Conservation (phyloP, 2,329 filamentous ascomycete genomes). For the Hymenoscyphus infarciens region DNA sequence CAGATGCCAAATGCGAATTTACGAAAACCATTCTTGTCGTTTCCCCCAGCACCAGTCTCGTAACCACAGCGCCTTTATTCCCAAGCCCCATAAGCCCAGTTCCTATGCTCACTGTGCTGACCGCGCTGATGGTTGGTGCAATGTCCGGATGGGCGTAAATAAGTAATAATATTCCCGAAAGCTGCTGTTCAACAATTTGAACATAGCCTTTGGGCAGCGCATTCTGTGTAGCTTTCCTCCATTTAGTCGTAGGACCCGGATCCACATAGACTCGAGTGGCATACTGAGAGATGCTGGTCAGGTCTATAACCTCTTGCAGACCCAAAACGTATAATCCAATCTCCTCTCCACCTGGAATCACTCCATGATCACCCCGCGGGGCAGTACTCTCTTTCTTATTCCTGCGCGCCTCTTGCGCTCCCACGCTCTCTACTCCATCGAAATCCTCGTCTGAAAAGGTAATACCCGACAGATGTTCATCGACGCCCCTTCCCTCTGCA, state of each 20-base stretch:
- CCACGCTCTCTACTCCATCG: slow-evolving; percentile 42
- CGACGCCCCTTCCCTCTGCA: slow-evolving; percentile 68
- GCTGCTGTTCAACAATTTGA: slow-evolving; percentile 75
- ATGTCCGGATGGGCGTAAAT: slow-evolving; percentile 81
- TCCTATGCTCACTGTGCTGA: slow-evolving; percentile 79
- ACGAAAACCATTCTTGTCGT: slow-evolving; percentile 86
- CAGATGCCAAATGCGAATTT: slow-evolving; percentile 88
- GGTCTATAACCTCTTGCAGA: slow-evolving; percentile 86
- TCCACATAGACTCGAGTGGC: slow-evolving; percentile 70
- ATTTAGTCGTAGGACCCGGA: slow-evolving; percentile 66
- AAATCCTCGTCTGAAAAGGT: slow-evolving; percentile 40
- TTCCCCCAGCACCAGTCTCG: slow-evolving; percentile 80
- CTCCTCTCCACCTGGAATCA: slow-evolving; percentile 57
- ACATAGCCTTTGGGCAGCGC: slow-evolving; percentile 75
- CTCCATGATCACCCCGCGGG: slow-evolving; percentile 40
- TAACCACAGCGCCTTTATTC: slow-evolving; percentile 88
- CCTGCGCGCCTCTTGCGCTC: slow-evolving; percentile 45
- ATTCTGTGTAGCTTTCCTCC: slow-evolving; percentile 72
- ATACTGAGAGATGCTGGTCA: slow-evolving; percentile 76
- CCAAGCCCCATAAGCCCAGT: slow-evolving; percentile 90
- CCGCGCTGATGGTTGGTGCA: slow-evolving; percentile 68
- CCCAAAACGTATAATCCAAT: slow-evolving; percentile 87
- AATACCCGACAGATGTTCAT: slow-evolving; percentile 57
- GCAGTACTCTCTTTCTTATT: slow-evolving; percentile 41
- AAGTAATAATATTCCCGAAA: slow-evolving; percentile 79